phyloP scores from a whole-genome alignment of 345 rosid species.

The Gossypium mustelinum region DNA sequence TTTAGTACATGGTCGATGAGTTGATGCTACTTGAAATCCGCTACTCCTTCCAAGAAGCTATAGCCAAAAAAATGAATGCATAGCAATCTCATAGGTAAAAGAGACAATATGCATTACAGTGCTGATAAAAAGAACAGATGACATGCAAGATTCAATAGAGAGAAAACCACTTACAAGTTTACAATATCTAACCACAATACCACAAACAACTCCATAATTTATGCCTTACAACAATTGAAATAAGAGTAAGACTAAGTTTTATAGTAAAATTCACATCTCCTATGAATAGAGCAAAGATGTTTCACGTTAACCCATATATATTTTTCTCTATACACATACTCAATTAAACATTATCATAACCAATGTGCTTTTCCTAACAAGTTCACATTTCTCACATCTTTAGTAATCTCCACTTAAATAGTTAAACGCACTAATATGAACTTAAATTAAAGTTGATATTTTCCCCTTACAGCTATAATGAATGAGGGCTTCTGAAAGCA shows the following conservation, averaged over 20 bases:
- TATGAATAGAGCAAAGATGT: too few relatives aligned
- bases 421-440: not conserved
- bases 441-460: not conserved
- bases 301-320: not conserved
- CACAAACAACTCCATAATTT: not conserved
- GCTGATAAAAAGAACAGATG: not conserved
- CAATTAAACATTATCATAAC: not conserved
- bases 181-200: not conserved
- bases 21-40: constrained; percentile 97
- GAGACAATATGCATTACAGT: not conserved
- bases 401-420: not conserved
- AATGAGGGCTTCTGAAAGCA: constrained; percentile 2
- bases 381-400: not conserved
- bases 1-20: constrained; percentile 94
- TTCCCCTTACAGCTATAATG: not conserved
- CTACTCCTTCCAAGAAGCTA: constrained; percentile 98
- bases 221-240: not conserved
- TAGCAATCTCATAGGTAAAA: not conserved
- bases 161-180: not conserved
- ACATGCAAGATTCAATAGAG: not conserved
- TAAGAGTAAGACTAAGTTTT: not conserved
- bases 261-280: not conserved
- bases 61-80: constrained; percentile 18
- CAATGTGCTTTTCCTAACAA: not conserved
- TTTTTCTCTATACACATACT: not conserved